A percentile compares a stretch with the other conserved stretches of the same genome.
Conservation (phyloP, 352 stramenopile species). For the Halophytophthora batemanensis region DNA sequence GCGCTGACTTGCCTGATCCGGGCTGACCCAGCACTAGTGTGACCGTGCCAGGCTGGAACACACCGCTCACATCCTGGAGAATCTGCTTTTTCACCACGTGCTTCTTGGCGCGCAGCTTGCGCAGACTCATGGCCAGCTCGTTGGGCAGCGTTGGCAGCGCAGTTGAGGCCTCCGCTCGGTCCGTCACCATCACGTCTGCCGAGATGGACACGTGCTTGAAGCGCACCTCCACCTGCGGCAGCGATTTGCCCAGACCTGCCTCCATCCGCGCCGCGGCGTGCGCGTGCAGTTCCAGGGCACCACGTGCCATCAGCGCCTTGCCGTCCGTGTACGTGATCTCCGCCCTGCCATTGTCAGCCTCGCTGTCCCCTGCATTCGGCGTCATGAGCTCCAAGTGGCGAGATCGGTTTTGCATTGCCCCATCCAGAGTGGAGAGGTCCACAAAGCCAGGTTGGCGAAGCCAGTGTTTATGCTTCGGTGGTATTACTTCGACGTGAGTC, state of each 20-base stretch:
- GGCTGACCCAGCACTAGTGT: constrained; percentile 52
- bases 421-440: no score
- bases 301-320: constrained; percentile 35
- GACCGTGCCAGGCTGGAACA: constrained; percentile 42
- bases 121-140: constrained; percentile 16
- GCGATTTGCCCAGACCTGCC: constrained; percentile 16
- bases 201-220: constrained; percentile 35
- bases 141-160: constrained; percentile 25
- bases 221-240: constrained; percentile 48
- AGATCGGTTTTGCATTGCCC: no score
- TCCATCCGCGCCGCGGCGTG: constrained; percentile 27
- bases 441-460: no score
- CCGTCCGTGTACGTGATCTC: constrained; percentile 27
- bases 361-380: no score
- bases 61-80: constrained; percentile 31
- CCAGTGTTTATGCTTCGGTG: no score
- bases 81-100: constrained; percentile 33
- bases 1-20: constrained; percentile 42
- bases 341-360: no score
- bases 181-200: constrained; percentile 23
- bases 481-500: no score
- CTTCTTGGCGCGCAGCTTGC: constrained; percentile 23
- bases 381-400: no score
- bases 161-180: constrained; percentile 11
- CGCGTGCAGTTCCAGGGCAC: constrained; percentile 27